phyloP scores from a whole-genome alignment of 2,329 filamentous ascomycete genomes.

The Aureobasidium namibiae region DNA sequence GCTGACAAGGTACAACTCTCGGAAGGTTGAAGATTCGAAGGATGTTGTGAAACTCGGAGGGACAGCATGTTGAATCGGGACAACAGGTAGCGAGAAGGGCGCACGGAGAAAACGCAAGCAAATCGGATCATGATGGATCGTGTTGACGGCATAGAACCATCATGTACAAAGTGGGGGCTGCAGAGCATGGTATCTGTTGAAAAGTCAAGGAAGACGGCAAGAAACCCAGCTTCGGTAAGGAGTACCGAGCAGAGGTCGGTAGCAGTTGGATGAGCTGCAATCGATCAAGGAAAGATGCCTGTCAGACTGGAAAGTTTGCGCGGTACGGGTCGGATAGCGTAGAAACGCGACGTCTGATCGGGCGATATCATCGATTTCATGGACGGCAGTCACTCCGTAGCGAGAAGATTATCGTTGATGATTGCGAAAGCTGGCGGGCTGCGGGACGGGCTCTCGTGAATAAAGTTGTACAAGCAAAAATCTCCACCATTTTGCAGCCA shows the following conservation, averaged over 20 bases:
- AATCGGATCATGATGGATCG: neutral
- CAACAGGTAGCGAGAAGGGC: neutral
- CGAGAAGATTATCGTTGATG: neutral
- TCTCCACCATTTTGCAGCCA: constrained; percentile 6
- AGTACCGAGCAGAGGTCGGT: neutral
- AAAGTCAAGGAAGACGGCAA: neutral
- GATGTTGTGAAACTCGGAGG: neutral
- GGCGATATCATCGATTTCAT: neutral
- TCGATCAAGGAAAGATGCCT: neutral
- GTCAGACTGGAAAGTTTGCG: neutral
- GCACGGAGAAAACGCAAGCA: neutral
- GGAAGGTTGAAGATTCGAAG: neutral
- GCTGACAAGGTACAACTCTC: neutral
- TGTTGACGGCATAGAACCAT: neutral
- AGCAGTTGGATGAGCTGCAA: neutral
- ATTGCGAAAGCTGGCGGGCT: neutral
- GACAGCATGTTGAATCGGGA: neutral
- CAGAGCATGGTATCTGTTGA: neutral
- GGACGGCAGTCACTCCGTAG: neutral
- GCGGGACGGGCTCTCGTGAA: neutral
- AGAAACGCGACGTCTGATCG: neutral
- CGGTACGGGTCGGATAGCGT: neutral
- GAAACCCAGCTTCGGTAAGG: neutral
- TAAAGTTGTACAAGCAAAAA: constrained; percentile 11
- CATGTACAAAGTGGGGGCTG: neutral